Conservation (phyloP, 2,329 filamentous ascomycete genomes). For the Paecilomyces sp. region DNA sequence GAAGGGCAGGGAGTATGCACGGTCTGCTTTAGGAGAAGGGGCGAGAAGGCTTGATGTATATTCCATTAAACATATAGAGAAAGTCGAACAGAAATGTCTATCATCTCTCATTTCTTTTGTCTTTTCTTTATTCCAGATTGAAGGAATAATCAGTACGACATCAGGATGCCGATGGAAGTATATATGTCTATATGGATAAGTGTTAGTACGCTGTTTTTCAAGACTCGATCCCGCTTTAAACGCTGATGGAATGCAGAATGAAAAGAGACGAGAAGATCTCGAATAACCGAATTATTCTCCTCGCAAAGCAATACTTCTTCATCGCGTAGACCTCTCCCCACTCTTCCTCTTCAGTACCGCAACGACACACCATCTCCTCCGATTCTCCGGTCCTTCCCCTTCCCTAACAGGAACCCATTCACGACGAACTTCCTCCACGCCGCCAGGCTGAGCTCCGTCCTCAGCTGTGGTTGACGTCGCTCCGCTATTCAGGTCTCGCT, state of each 20-base stretch:
- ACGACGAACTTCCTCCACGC: constrained; percentile 38
- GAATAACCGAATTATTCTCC: too few relatives aligned
- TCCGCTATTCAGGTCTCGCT: constrained; percentile 45
- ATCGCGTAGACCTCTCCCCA: not conserved
- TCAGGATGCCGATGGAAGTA: too few relatives aligned
- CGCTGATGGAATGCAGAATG: not conserved
- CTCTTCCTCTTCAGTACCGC: constrained; percentile 30
- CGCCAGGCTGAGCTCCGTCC: constrained; percentile 13
- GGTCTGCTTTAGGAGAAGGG: constrained; percentile 7
- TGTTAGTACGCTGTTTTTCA: too few relatives aligned
- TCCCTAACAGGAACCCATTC: constrained; percentile 40
- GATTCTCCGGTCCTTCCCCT: constrained; percentile 41
- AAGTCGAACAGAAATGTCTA: not conserved
- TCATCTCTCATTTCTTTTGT: not conserved
- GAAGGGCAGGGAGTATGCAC: constrained; percentile 10
- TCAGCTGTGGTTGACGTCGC: not conserved
- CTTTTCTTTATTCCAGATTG: too few relatives aligned
- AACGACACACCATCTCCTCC: constrained; percentile 52
- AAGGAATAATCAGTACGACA: too few relatives aligned
- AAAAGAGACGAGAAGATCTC: not conserved
- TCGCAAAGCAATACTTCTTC: not conserved
- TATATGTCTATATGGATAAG: too few relatives aligned
- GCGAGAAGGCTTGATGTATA: not conserved
- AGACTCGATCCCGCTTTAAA: not conserved
- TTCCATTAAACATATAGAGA: not conserved